phyloP scores from a whole-genome alignment of 2,329 filamentous ascomycete species.

The Colletotrichum sp. region DNA sequence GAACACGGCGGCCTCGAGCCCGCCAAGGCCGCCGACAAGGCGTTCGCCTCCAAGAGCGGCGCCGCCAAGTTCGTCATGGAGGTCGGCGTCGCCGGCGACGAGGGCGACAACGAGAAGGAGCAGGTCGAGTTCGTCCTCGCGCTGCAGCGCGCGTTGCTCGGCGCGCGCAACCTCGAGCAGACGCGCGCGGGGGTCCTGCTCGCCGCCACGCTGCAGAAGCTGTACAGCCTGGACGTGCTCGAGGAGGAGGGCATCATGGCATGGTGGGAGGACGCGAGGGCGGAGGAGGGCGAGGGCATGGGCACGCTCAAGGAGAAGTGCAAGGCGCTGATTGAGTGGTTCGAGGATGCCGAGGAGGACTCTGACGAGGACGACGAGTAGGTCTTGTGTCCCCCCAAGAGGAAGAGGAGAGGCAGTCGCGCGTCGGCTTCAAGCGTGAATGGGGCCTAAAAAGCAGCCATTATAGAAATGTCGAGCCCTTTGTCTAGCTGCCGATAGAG shows the following conservation, averaged over 20 bases:
- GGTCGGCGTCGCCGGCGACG: constrained; percentile 67
- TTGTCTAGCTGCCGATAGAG: neutral
- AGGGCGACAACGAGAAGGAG: constrained; percentile 70
- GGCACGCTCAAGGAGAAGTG: constrained; percentile 74
- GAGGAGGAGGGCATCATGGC: constrained; percentile 87
- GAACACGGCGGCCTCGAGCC: constrained; percentile 61
- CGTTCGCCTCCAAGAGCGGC: constrained; percentile 60
- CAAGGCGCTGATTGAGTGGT: constrained; percentile 80
- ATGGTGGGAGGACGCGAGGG: constrained; percentile 84
- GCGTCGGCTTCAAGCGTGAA: neutral
- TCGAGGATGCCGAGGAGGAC: constrained; percentile 76
- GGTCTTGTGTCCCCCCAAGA: constrained; percentile 1
- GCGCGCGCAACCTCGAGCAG: constrained; percentile 62
- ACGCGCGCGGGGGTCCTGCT: constrained; percentile 66
- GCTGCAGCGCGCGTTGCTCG: constrained; percentile 79
- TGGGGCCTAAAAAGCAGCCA: neutral
- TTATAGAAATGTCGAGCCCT: neutral
- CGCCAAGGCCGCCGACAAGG: constrained; percentile 66
- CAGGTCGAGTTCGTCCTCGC: constrained; percentile 86
- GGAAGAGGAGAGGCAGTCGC: neutral
- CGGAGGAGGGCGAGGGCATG: constrained; percentile 72
- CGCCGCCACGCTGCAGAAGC: constrained; percentile 79
- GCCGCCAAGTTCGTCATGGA: constrained; percentile 62
- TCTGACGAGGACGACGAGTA: constrained; percentile 37
- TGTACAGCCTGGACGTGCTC: constrained; percentile 83